phyloP scores from a whole-genome alignment of 2,329 filamentous ascomycete genomes.

The Amauroascus niger region DNA sequence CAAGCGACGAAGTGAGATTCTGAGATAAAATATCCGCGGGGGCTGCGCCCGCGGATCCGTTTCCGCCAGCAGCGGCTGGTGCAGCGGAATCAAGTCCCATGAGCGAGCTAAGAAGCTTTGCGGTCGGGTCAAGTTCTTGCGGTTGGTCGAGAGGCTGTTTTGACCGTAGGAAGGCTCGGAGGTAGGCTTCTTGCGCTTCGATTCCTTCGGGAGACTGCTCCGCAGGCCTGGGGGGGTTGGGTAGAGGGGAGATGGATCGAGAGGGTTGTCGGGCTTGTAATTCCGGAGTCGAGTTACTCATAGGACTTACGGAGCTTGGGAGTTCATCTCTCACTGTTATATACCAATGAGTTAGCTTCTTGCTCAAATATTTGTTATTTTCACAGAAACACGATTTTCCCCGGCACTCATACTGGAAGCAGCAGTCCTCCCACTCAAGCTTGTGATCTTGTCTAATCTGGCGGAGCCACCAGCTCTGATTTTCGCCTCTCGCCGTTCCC shows the following conservation, averaged over 20 bases:
- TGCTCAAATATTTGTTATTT: not conserved
- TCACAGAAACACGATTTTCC: not conserved
- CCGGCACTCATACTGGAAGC: conserved; percentile 19
- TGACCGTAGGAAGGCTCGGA: conserved; percentile 35
- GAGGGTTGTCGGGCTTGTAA: conserved; percentile 15
- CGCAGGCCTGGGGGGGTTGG: conserved; percentile 17
- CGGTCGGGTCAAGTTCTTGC: conserved; percentile 26
- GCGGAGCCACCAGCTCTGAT: conserved; percentile 49
- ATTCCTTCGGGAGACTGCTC: conserved; percentile 28
- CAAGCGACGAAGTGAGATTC: conserved; percentile 36
- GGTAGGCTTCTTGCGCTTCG: conserved; percentile 35
- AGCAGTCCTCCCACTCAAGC: conserved; percentile 45
- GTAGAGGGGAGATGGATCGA: conserved; percentile 11
- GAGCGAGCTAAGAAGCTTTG: conserved; percentile 31
- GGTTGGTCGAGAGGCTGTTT: conserved; percentile 19
- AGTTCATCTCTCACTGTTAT: conserved; percentile 21
- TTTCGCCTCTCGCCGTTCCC: conserved; percentile 55
- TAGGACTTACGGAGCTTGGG: conserved; percentile 14
- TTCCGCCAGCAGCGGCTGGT: conserved; percentile 14
- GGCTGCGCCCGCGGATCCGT: conserved; percentile 16
- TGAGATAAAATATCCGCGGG: conserved; percentile 21
- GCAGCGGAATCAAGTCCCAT: conserved; percentile 23
- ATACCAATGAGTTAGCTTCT: not conserved
- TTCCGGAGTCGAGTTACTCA: conserved; percentile 11
- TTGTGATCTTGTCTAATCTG: conserved; percentile 53